These are phyloP conservation scores for Poa annua DNA, from an alignment of 176 grass and related monocot genomes.

Conservation along the genomic window DNA sequence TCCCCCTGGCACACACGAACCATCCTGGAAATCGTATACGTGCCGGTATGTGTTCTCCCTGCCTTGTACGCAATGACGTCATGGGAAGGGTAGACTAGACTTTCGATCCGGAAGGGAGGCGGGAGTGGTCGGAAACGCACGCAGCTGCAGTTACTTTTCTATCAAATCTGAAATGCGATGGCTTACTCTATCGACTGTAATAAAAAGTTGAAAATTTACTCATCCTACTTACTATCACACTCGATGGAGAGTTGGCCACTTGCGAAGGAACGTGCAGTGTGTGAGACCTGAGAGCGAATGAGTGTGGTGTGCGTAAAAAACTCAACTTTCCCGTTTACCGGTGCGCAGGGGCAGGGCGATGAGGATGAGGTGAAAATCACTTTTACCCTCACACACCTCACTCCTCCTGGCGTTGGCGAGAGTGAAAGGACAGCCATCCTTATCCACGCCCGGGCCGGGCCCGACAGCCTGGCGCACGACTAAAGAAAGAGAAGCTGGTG, in stretches of 20 bases:
- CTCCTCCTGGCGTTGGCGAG: background rate
- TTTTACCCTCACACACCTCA: no score
- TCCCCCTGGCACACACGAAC: no score
- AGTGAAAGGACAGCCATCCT: conserved; percentile 51
- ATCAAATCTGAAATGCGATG: conserved; percentile 20
- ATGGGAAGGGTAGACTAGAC: no score
- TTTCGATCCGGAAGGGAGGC: no score
- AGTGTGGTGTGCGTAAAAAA: background rate
- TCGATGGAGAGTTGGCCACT: background rate
- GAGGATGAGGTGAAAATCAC: conserved; percentile 10
- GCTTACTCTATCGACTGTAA: background rate
- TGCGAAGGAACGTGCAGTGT: background rate
- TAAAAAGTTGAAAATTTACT: background rate
- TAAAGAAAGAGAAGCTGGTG: background rate
- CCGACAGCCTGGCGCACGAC: conserved; percentile 45
- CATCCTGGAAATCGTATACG: no score
- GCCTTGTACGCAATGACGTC: no score
- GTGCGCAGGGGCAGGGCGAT: conserved; percentile 20
- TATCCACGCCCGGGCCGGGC: conserved; percentile 34
- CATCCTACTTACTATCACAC: no score
- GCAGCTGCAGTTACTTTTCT: conserved; percentile 28
- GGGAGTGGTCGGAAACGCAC: no score
- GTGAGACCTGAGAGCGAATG: conserved; percentile 12
- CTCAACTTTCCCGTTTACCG: conserved; percentile 46
- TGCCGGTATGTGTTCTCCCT: no score